Evolutionary conservation across 164 flowering plant species (phyloP).

Genomic region (Nymphaea thermarum): DNA sequence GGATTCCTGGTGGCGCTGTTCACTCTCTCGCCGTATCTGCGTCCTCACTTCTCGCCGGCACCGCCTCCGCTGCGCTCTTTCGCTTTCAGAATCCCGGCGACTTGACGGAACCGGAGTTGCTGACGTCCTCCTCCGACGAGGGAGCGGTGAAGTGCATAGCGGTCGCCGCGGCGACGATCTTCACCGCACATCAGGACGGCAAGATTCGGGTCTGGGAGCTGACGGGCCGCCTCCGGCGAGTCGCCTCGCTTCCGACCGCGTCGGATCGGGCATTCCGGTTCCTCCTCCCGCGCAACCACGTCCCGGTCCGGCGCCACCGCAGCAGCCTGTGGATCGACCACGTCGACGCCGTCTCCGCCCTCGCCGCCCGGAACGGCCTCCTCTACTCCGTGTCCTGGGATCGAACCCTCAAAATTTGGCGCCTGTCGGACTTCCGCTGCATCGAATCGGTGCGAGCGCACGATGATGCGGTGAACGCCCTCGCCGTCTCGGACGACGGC

Average conservation of each 20-base stretch:
- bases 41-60: background rate
- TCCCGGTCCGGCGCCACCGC: constrained; percentile 56
- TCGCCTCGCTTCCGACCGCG: constrained; percentile 57
- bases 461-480: constrained; percentile 77
- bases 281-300: constrained; percentile 49
- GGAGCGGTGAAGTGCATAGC: background rate
- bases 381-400: constrained; percentile 87
- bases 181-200: constrained; percentile 74
- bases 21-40: background rate
- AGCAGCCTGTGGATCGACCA: constrained; percentile 72
- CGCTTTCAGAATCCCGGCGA: background rate
- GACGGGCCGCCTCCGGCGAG: constrained; percentile 16
- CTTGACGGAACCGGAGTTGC: background rate
- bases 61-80: background rate
- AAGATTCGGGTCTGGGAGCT: constrained; percentile 63
- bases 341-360: constrained; percentile 67
- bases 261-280: constrained; percentile 46
- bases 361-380: constrained; percentile 25
- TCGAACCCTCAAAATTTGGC: constrained; percentile 59
- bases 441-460: constrained; percentile 60
- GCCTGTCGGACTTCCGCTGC: constrained; percentile 35
- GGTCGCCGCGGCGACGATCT: constrained; percentile 11
- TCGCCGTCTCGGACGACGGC: constrained; percentile 47
- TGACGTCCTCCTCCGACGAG: background rate
- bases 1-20: constrained; percentile 8